Evolutionary conservation across 2,329 filamentous ascomycete species (phyloP).

Genomic region (Talaromyces amestolkiae): DNA sequence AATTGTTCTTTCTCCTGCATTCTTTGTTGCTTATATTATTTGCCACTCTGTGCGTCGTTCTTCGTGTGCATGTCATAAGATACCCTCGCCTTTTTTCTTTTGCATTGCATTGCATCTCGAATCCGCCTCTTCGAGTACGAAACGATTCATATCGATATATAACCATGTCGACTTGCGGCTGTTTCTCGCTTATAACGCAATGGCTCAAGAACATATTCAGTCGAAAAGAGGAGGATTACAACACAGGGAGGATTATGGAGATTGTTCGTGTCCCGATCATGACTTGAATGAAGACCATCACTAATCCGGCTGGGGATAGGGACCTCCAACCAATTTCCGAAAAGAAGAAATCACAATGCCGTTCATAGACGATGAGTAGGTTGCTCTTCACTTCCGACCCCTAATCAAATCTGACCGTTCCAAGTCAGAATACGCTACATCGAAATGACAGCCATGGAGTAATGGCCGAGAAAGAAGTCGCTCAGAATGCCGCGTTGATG

Average conservation of each 20-base stretch:
- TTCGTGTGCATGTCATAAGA: slow-evolving; percentile 7
- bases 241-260: slow-evolving; percentile 30
- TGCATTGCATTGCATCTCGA: background rate
- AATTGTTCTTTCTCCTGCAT: background rate
- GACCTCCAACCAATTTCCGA: slow-evolving; percentile 44
- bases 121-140: background rate
- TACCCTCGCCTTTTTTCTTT: slow-evolving; percentile 3
- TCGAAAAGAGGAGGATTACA: slow-evolving; percentile 22
- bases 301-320: slow-evolving; percentile 26
- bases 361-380: slow-evolving; percentile 40
- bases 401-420: slow-evolving; percentile 25
- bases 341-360: slow-evolving; percentile 42
- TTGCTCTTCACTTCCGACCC: background rate
- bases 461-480: slow-evolving; percentile 30
- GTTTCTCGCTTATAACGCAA: slow-evolving; percentile 36
- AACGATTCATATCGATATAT: background rate
- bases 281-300: no score
- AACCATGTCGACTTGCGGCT: slow-evolving; percentile 24
- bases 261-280: slow-evolving; percentile 27
- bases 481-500: slow-evolving; percentile 25
- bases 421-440: slow-evolving; percentile 34
- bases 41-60: slow-evolving; percentile 14
- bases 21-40: slow-evolving; percentile 12
- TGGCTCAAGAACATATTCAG: slow-evolving; percentile 35
- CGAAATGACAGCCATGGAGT: slow-evolving; percentile 32